Conservation (phyloP, 2,329 filamentous ascomycete genomes). For the Raffaelea albimanens region DNA sequence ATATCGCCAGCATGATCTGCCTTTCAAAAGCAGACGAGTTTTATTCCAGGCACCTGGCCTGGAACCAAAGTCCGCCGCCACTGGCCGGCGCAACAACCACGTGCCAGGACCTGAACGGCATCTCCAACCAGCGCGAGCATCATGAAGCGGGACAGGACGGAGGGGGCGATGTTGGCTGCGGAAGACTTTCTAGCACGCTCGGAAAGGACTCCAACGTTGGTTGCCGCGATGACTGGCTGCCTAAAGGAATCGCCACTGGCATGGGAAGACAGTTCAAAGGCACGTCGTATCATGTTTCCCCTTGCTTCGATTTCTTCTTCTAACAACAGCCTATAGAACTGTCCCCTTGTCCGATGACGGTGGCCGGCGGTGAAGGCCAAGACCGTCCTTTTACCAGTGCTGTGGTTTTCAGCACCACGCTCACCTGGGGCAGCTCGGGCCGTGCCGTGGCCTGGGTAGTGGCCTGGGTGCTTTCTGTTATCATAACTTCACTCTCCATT, state of each 20-base stretch:
- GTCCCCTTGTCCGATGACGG: neutral
- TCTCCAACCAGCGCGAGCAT: constrained; percentile 39
- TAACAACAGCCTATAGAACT: neutral
- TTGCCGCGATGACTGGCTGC: neutral
- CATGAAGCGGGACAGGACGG: neutral
- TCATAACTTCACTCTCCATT: neutral
- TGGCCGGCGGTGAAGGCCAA: neutral
- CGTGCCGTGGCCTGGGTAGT: neutral
- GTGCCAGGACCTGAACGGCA: constrained; percentile 45
- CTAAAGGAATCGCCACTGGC: neutral
- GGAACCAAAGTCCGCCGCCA: constrained; percentile 44
- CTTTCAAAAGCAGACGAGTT: constrained; percentile 42
- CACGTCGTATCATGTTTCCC: no score
- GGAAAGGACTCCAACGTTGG: neutral
- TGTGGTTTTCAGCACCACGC: no score
- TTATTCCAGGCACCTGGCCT: constrained; percentile 31
- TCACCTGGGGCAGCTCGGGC: neutral
- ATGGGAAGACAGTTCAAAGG: neutral
- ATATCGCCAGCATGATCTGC: constrained; percentile 51
- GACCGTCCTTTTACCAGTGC: no score
- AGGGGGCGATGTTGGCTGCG: neutral
- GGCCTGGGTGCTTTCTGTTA: neutral
- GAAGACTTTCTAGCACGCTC: neutral
- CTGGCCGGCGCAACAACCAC: constrained; percentile 40
- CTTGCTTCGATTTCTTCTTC: neutral